Conservation (phyloP, 805 yeast genomes). For the Candida caryicola region DNA sequence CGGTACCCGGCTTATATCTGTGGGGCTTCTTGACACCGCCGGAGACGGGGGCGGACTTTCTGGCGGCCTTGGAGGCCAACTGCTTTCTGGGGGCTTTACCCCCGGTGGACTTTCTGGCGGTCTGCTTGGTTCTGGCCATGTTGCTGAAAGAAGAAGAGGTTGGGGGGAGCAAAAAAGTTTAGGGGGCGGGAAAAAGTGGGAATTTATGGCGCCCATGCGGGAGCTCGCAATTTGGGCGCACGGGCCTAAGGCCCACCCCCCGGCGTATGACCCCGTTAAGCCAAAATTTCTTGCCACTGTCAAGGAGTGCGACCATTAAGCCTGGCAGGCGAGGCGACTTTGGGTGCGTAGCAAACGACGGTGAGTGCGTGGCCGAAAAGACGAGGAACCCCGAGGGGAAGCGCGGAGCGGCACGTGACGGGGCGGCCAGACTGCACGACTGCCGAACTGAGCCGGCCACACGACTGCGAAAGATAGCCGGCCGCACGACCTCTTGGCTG, state of each 20-base stretch:
- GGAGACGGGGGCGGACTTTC: conserved; percentile 46
- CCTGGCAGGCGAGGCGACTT: background rate
- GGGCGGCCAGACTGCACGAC: no score
- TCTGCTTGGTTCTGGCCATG: conserved; percentile 50
- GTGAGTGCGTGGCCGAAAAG: background rate
- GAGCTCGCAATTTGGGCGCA: no score
- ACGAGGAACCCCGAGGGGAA: background rate
- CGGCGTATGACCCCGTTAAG: no score
- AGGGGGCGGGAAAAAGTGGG: conserved; percentile 6
- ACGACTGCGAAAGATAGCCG: no score
- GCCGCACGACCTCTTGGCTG: no score
- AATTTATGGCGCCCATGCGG: conserved; percentile 4
- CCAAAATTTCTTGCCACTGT: background rate
- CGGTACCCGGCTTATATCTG: conserved; percentile 52
- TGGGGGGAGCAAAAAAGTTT: background rate
- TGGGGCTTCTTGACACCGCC: conserved; percentile 50
- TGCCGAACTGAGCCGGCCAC: no score
- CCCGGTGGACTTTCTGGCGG: conserved; percentile 49
- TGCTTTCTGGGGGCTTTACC: conserved; percentile 51
- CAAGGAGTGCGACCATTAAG: background rate
- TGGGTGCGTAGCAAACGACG: background rate
- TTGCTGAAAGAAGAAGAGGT: conserved; percentile 6
- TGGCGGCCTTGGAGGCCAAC: conserved; percentile 48
- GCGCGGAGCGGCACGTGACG: background rate
- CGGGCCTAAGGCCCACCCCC: no score